A percentile compares a stretch with the other conserved stretches of the same genome.
phyloP scores from a whole-genome alignment of 305 asterid genomes.

The Solanum hybrid region DNA sequence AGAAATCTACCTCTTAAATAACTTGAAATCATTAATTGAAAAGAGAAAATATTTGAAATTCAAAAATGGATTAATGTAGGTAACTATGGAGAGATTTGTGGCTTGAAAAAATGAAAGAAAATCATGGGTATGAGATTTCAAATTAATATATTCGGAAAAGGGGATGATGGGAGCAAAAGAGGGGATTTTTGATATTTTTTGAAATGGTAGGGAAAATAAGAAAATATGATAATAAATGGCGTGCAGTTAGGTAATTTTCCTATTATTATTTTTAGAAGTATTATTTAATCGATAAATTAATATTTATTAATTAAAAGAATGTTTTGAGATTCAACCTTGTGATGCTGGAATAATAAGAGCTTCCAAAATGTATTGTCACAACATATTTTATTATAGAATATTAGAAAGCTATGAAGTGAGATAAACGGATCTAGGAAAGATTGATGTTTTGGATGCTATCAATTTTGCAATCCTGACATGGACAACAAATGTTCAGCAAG shows the following conservation, averaged over 20 bases:
- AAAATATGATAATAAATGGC: neutral
- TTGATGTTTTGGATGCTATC: neutral
- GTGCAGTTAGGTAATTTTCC: no score
- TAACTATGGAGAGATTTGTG: neutral
- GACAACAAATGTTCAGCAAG: no score
- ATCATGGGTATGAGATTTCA: neutral
- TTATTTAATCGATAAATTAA: no score
- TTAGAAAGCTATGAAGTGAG: neutral
- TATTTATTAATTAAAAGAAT: no score
- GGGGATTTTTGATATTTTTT: neutral
- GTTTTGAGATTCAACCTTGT: neutral
- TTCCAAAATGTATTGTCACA: neutral
- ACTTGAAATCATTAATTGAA: neutral
- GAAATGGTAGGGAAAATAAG: neutral
- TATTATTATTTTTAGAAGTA: no score
- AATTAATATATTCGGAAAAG: no score
- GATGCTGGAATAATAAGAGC: neutral
- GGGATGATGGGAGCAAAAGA: neutral
- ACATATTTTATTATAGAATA: neutral
- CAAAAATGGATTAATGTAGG: neutral
- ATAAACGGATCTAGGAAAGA: neutral
- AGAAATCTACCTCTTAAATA: neutral
- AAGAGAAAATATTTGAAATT: neutral
- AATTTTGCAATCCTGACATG: neutral
- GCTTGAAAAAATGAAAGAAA: neutral